Base-by-base conservation (phyloP, 2,329 filamentous ascomycete species). In the Leptographium lundbergii region DNA sequence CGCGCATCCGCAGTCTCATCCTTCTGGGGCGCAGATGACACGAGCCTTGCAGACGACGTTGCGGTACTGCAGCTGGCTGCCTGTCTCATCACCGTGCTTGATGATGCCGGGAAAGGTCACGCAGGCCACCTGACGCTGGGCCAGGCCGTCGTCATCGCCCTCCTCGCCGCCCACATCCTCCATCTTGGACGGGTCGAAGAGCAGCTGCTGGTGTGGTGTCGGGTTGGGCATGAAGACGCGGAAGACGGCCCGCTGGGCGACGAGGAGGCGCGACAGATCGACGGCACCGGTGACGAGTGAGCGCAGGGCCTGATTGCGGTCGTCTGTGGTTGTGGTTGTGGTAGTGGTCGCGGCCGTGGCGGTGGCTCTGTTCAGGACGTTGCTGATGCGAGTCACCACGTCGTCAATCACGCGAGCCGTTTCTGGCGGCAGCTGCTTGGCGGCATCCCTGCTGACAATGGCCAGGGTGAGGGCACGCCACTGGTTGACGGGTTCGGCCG, bases 21-120 rank as follows among this genome's bases (percentile, higher is more conserved):
- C 5, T 50, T 24, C 42, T 51, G 60, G 73, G 56, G 72, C 72
- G 66, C 84, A 86, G 54, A 87, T 70, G 6, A 88, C 84, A 64
- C 79, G 80, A n/a, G 83, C 81, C 70, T 86, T 87, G 60, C 79
- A 73, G 63, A 88, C 80, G 53, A 87, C 76, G 66, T 87, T 87
- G 50, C 76, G 75, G 62, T 81, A 79, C 66, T 86, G 79, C 65
- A 80, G 69, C 62, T 84, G 78, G 47, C 78, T 77, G 27, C 84
- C 85, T 62, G 77, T 80, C 71, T 86, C 84, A 67, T 87, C 82
- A 6, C 84, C 84, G 25, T 75, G 72, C 71, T 88, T 88, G 59
- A 83, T 73, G 25, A 88, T 75, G 7, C 80, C 81, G 1, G 85
- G 85, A 59, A 86, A 87, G 2, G 80, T 81, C 25, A 85, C 79